Evolutionary conservation across 805 yeast species (phyloP), one percentile per base, ranked within the genome.

Genomic region (Ogataea trehaloabstinens): DNA sequence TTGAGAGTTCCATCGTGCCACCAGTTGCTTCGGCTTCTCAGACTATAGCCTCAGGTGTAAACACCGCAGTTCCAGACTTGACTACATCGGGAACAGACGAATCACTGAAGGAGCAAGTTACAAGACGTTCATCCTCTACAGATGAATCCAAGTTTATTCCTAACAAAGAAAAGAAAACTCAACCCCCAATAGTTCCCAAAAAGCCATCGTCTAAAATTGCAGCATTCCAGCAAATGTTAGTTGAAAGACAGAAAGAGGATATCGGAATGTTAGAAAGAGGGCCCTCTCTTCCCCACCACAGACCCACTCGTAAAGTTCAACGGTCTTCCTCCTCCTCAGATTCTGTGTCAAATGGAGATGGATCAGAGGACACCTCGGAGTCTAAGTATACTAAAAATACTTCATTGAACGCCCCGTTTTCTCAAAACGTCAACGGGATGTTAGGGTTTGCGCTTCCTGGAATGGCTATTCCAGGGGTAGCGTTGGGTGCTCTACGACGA

Each of bases 191-290:
- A 21, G 80, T 80, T 18, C 91, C 91, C 3, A 83, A 83, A 52
- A 85, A 85, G 50, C 79, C 87, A 13, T 83, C 91, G 0, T 80
- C 88, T 1, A 82, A 73, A 45, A 85, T 85, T 43, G 89, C 90
- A 1, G 89, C 89, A 0, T 85, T 85, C 58, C 95, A 85, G 54
- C 84, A 82, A 52, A 78, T 82, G 83, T 67, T 85, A 38, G 75
- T 74, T 35, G 68, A 70, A 44, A 73, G 70, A 44, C 80, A 75
- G 52, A 56, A 60, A 24, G 61, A 67, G 40, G 68, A 68, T 30
- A 25, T 48, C 31, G 56, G 52, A 2, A 13, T 51, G 8, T n/a
- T 58, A 13, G 47, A 40, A 19, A 27, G 46, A 4, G 44, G 38
- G 18, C 63, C 62, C 2, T 32, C 45, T 6, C 20, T 50, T 10